Base-by-base conservation (phyloP, 176 grass and related monocot species). In the Oryza australiensis region DNA sequence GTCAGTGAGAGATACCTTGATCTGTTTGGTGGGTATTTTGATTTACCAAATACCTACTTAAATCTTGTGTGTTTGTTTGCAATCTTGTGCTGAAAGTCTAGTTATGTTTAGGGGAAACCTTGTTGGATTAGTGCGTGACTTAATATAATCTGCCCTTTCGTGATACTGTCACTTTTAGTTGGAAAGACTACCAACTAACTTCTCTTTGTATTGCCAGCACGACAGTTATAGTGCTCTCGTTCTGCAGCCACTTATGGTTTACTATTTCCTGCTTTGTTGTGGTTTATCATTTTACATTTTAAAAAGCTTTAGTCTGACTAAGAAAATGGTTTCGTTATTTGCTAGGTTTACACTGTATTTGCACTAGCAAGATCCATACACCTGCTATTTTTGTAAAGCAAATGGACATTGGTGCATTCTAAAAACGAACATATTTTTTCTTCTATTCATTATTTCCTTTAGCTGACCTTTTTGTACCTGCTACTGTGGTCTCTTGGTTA, bases 391-490 rank as follows among this genome's bases (percentile, higher is more conserved):
- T 65, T 48, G 57, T 10, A 26, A 48, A 82, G 13, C 57, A 65
- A 49, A 30, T 26, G 13, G 18, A 48, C 18, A 20, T 33, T 65
- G 55, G 55, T n/a, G 11, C 20, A 22, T 60, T 60, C 55, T 60
- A 60, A 11, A 60, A 60, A 60, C 55, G 8, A 60, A 60, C 55
- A 23, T 60, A 24, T 24, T 24, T 24, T 24, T 40, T 10, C 38
- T 40, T 20, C 15, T 18, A 16, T 73, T 64, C 55, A 14, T 23
- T 83, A 62, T 74, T n/a, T 65, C 13, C 59, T 43, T 64, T 66
- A 7, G 9, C n/a, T 67, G 62, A 53, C 60, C 43, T 57, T 75
- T 66, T n/a, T 24, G 22, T 73, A 82, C 18, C 53, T 82, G 7
- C 7, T 64, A 12, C 63, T 30, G 30, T 64, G 41, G 75, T 22